Base-by-base conservation (phyloP, 2,329 filamentous ascomycete species). In the Monilinia vaccinii-corymbosi region DNA sequence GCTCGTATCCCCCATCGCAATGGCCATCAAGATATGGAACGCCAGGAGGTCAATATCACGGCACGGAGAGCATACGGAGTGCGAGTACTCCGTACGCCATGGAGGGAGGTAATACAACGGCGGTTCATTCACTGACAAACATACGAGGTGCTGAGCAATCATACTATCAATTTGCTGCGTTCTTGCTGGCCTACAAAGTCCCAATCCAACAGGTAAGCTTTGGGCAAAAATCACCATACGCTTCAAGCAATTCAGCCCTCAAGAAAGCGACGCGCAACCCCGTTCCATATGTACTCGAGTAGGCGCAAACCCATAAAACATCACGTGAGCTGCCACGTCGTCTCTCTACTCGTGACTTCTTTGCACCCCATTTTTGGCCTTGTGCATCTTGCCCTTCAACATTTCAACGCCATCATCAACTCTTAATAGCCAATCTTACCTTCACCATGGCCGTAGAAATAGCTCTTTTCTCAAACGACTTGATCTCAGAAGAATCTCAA, bases 271-370 rank as follows among this genome's bases (percentile, higher is more conserved):
- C 31, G 6, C 32, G 4, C 11, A n/a, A 50, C 34, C 32, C 18
- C 11, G n/a, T 23, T 7, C 48, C 7, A 10, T 18, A 25, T n/a
- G n/a, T n/a, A n/a, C n/a, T n/a, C n/a, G n/a, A n/a, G n/a, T n/a
- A n/a, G n/a, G n/a, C 25, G 25, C 25, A 3, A 28, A 28, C 9
- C 4, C 1, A 44, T 4, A 23, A 8, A 0, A 0, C 0, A 7
- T 55, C 51, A 55, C 51, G 51, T 55, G 51, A 55, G 11, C n/a
- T 44, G 51, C 8, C 51, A 55, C 51, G 51, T 55, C 28, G n/a
- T 34, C 21, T 18, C 21, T 9, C 14, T 23, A 10, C 51, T 23
- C 36, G 51, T 55, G 51, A 55, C 50, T 53, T 51, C 25, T 3
- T 23, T 55, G 18, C 38, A 44, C 51, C 51, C 38, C 51, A 55